Evolutionary conservation across 768 basidiomycete species (phyloP).

Genomic region (Mycena alexandri): DNA sequence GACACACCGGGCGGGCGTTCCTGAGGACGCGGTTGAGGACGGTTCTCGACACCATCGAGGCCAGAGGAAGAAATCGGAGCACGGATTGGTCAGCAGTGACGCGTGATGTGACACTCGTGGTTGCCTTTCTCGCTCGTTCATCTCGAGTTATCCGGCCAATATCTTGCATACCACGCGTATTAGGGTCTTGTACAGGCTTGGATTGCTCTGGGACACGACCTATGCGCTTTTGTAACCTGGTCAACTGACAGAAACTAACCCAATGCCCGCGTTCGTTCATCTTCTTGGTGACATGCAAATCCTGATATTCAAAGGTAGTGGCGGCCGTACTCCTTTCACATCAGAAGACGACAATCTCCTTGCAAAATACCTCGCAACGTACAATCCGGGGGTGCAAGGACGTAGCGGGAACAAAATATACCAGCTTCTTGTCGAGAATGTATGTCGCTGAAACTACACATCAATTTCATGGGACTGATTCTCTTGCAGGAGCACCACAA

Average conservation of each 20-base stretch:
- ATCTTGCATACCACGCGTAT: not conserved
- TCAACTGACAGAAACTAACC: not conserved
- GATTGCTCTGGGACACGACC: not conserved
- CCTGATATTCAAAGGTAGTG: conserved; percentile 3
- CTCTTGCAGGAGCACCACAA: conserved; percentile 48
- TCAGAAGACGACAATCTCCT: conserved; percentile 58
- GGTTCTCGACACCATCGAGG: conserved; percentile 48
- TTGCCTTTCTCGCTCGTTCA: conserved; percentile 1
- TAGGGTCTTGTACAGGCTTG: no score
- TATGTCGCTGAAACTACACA: conserved; percentile 43
- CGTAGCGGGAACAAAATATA: conserved; percentile 64
- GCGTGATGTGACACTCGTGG: conserved; percentile 9
- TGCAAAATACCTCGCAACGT: conserved; percentile 61
- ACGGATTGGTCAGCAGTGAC: not conserved
- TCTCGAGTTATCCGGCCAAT: not conserved
- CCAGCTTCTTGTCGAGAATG: conserved; percentile 58
- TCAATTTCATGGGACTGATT: not conserved
- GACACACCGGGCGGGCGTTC: conserved; percentile 53
- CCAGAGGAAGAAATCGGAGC: conserved; percentile 35
- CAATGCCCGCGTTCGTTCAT: conserved; percentile 22
- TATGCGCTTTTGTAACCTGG: no score
- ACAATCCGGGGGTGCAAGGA: conserved; percentile 55
- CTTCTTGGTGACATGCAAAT: not conserved
- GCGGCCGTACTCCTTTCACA: conserved; percentile 47
- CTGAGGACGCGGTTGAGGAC: conserved; percentile 46